A percentile compares a stretch with the other conserved stretches of the same genome.
These are phyloP conservation scores for Aegle marmelos DNA, from an alignment of 345 rosid species.

Conservation along the genomic window DNA sequence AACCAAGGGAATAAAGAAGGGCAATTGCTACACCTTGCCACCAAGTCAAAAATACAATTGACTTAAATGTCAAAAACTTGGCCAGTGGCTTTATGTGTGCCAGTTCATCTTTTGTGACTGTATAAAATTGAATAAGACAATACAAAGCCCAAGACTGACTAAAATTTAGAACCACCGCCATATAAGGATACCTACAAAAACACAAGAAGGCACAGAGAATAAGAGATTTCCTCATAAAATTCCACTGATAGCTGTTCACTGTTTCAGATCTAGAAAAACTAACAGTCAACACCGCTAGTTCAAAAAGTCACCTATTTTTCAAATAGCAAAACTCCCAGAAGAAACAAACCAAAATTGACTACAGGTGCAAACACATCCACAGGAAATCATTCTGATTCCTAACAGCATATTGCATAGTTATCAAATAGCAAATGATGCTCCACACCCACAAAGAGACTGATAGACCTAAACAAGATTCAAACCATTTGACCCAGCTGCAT, in stretches of 20 bases:
- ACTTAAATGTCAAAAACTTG: slow-evolving; percentile 88
- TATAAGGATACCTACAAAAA: slow-evolving; percentile 83
- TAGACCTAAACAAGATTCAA: background rate
- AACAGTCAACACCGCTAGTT: background rate
- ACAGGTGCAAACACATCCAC: background rate
- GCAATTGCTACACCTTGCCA: slow-evolving; percentile 99
- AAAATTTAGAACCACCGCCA: slow-evolving; percentile 95
- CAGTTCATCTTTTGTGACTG: slow-evolving; percentile 83
- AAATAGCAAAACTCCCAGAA: background rate
- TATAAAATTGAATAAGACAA: slow-evolving; percentile 93
- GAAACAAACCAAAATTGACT: background rate
- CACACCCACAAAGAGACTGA: background rate
- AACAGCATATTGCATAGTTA: background rate
- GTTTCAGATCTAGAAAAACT: background rate
- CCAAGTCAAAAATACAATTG: slow-evolving; percentile 98
- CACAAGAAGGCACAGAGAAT: slow-evolving; percentile 15
- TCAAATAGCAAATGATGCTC: background rate
- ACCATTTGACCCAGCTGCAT: background rate
- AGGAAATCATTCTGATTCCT: background rate
- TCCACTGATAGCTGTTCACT: background rate
- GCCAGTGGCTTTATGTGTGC: slow-evolving; percentile 91
- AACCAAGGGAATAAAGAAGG: slow-evolving; percentile 71
- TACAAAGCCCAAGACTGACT: slow-evolving; percentile 99
- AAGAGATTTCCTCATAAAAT: slow-evolving; percentile 1
- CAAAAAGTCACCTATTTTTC: background rate